These are phyloP conservation scores for Trematosphaeria pertusa DNA, from an alignment of 2,329 filamentous ascomycete genomes.

Conservation along the genomic window DNA sequence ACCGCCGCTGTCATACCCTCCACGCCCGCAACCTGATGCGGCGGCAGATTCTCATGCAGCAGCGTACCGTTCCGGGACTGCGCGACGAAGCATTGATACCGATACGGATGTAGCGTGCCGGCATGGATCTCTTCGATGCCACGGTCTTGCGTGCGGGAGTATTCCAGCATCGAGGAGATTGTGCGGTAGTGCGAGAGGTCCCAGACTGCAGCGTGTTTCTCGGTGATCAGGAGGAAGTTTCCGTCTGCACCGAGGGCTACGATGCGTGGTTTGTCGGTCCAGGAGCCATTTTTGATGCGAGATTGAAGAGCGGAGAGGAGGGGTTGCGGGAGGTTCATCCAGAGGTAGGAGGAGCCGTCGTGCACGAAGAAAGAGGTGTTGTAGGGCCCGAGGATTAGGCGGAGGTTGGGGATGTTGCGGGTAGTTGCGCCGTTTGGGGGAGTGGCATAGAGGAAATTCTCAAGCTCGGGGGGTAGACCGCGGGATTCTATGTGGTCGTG, in stretches of 20 bases:
- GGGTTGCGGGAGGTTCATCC: slow-evolving; percentile 38
- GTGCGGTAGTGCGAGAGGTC: slow-evolving; percentile 32
- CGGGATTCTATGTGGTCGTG: slow-evolving; percentile 33
- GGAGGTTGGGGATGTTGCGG: slow-evolving; percentile 35
- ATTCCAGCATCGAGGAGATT: slow-evolving; percentile 26
- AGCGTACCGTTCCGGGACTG: slow-evolving; percentile 32
- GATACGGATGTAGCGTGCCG: slow-evolving; percentile 38
- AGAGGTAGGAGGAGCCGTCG: slow-evolving; percentile 35
- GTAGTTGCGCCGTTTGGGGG: slow-evolving; percentile 13
- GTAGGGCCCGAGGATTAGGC: slow-evolving; percentile 40
- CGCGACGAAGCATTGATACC: slow-evolving; percentile 38
- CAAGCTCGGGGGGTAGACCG: slow-evolving; percentile 34
- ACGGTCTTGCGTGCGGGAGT: slow-evolving; percentile 18
- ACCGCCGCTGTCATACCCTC: slow-evolving; percentile 28
- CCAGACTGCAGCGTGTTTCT: slow-evolving; percentile 39
- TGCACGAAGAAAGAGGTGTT: slow-evolving; percentile 42
- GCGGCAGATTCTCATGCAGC: slow-evolving; percentile 34
- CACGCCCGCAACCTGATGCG: slow-evolving; percentile 26
- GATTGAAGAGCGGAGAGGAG: slow-evolving; percentile 34
- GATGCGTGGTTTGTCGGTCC: slow-evolving; percentile 40
- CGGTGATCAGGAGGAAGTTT: slow-evolving; percentile 41
- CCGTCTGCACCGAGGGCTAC: slow-evolving; percentile 38
- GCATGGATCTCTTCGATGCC: slow-evolving; percentile 29
- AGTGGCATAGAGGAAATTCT: slow-evolving; percentile 31
- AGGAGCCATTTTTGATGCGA: slow-evolving; percentile 37